Percentiles rank a stretch among this genome's conserved stretches.
Conservation (phyloP, 441 rosid species). For the Codiaeum variegatum region DNA sequence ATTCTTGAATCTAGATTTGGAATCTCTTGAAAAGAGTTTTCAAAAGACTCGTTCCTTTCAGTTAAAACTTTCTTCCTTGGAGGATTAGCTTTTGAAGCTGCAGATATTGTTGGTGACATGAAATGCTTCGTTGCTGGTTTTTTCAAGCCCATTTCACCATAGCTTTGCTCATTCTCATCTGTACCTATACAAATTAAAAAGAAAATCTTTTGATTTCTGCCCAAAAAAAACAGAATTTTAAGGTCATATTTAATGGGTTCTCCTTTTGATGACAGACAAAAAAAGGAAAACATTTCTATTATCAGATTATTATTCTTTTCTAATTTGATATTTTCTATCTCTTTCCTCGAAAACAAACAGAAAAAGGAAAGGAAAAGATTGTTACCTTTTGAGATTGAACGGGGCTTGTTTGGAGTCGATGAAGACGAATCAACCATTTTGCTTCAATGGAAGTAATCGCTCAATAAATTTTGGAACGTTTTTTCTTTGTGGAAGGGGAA, state of each 20-base stretch:
- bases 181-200: conserved; percentile 10
- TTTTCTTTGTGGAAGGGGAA: background rate
- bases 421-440: conserved; percentile 20
- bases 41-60: conserved; percentile 31
- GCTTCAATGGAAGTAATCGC: background rate
- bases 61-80: conserved; percentile 36
- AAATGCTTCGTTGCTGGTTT: conserved; percentile 23
- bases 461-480: background rate
- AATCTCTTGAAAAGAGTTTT: conserved; percentile 19
- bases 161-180: conserved; percentile 32
- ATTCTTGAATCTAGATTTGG: conserved; percentile 17
- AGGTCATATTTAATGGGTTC: background rate
- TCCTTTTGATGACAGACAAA: background rate
- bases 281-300: background rate
- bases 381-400: conserved; percentile 24
- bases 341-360: background rate
- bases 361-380: background rate
- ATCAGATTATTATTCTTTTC: background rate
- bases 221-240: background rate
- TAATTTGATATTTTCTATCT: background rate
- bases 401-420: conserved; percentile 10
- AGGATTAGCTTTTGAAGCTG: conserved; percentile 34
- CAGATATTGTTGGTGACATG: conserved; percentile 34
- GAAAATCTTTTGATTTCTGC: background rate
- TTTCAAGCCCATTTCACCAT: conserved; percentile 21